These are phyloP conservation scores for Solanum pinnatisectum DNA, from an alignment of 257 asterid species.

Conservation along the genomic window DNA sequence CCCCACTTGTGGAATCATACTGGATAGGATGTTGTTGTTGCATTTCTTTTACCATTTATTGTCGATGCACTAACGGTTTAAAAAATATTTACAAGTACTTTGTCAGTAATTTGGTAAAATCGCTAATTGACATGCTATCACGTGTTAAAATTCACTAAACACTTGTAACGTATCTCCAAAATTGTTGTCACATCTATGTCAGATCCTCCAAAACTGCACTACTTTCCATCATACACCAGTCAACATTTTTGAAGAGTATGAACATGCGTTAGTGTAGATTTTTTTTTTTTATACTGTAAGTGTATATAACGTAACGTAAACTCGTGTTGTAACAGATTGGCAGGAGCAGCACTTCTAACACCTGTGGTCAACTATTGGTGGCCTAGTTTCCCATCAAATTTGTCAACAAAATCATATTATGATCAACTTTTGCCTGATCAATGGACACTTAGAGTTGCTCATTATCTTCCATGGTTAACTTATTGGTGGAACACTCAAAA, in stretches of 20 bases:
- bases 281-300: background rate
- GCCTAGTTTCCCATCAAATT: background rate
- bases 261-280: background rate
- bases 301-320: background rate
- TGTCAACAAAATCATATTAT: background rate
- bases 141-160: too few relatives aligned
- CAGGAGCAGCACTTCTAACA: background rate
- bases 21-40: too few relatives aligned
- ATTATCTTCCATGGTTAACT: background rate
- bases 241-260: background rate
- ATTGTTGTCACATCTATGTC: background rate
- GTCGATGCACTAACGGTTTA: too few relatives aligned
- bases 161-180: background rate
- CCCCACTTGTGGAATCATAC: background rate
- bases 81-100: too few relatives aligned
- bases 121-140: too few relatives aligned
- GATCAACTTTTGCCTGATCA: background rate
- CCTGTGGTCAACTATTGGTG: background rate
- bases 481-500: background rate
- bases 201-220: background rate
- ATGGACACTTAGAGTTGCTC: background rate
- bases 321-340: background rate
- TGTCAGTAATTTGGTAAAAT: too few relatives aligned
- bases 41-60: too few relatives aligned
- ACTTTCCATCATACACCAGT: rapidly evolving